Base-by-base conservation (phyloP, 129 eudicot species). In the Dittrichia graveolens region DNA sequence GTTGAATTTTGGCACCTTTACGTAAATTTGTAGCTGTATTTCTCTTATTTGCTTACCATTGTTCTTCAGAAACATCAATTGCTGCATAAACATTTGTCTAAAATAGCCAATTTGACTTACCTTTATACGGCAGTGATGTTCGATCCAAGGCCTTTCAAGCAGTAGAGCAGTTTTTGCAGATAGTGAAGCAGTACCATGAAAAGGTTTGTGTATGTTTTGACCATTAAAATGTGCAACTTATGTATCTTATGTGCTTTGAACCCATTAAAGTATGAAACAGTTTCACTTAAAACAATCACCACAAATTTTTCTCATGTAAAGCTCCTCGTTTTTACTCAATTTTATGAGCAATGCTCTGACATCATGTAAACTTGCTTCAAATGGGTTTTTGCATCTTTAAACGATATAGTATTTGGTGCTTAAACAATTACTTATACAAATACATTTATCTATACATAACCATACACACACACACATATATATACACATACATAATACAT, bases 91-190 rank as follows among this genome's bases (percentile, higher is more conserved):
- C 64, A 40, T 69, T 2, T 64, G 24, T 58, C 60, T 59, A 5
- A 42, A 60, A 9, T 60, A 45, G 38, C 14, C 6, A 43, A 53
- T 42, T 41, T 50, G 40, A 40, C 50, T 49, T 42, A 38, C 67
- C 11, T 48, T 31, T 71, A 18, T 70, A 46, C 41, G 39, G 54
- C 85, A 94, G 98, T 81, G 98, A 94, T 79, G 98, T 94, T 73
- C 83, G 91, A 80, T 85, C 95, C 8, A 90, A 94, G 84, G 96
- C 96, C 68, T 91, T 88, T 79, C 96, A 91, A 84, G 89, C 97
- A 64, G 96, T 91, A 75, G 97, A 91, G 75, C 97, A 91, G 41
- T 91, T 88, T 79, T 77, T 91, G 88, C 90, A 91, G 78, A 82
- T 91, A 69, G 87, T 88, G 74, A 91, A 81, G 84, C 97, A 88